Evolutionary conservation across 2,329 filamentous ascomycete species (phyloP).

Genomic region (Aureobasidium leucospermi): DNA sequence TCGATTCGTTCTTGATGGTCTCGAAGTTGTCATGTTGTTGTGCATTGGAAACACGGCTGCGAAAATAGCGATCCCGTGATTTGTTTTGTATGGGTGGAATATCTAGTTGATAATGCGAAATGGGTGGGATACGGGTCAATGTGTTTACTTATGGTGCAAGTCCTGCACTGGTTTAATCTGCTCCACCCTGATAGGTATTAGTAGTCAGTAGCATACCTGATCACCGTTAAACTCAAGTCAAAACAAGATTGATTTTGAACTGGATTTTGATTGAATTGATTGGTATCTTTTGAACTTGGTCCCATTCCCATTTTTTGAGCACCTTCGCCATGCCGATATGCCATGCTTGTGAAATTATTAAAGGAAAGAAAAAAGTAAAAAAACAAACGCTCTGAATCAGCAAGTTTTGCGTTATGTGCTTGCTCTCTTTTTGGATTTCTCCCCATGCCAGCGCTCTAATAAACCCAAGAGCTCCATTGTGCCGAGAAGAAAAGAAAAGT

Average conservation of each 20-base stretch:
- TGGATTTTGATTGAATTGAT: background rate
- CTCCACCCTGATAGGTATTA: no score
- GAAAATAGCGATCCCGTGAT: no score
- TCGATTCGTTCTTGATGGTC: no score
- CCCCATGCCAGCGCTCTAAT: background rate
- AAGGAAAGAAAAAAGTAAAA: background rate
- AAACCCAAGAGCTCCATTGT: constrained; percentile 2
- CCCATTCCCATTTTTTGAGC: background rate
- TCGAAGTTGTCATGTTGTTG: no score
- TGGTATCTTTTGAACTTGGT: background rate
- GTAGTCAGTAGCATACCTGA: no score
- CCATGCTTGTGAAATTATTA: background rate
- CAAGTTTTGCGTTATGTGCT: background rate
- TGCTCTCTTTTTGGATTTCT: background rate
- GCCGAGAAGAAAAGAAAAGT: background rate
- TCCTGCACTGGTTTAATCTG: no score
- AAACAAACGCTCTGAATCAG: background rate
- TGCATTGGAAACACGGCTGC: no score
- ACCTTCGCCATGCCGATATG: constrained; percentile 7
- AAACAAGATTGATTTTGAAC: background rate
- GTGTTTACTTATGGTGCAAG: no score
- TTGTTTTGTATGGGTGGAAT: no score
- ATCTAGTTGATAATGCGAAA: no score
- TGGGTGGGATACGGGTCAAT: no score
- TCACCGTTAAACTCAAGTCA: background rate